Base-by-base conservation (phyloP, 768 basidiomycete genomes). In the Leccinellum rugosiceps region DNA sequence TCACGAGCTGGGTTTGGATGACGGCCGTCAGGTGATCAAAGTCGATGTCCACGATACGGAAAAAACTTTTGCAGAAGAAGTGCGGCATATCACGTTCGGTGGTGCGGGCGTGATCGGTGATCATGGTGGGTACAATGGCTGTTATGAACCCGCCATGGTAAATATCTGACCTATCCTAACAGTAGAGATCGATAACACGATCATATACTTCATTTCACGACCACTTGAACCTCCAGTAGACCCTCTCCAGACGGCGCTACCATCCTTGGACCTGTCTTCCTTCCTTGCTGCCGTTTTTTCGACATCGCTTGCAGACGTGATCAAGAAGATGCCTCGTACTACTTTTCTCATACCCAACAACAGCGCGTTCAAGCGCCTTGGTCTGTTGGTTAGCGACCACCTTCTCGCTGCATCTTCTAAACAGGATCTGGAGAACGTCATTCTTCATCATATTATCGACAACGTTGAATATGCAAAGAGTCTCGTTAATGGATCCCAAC, bases 221-320 rank as follows among this genome's bases (percentile, higher is more conserved):
- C 87, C 94, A 1, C 78, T 98, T 48, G 77, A 84, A 3, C 94
- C 93, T 15, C 97, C 97, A 0, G 77, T 80, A 2, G 90, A 94
- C 68, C 82, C 87, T 14, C 76, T 98, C 43, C 83, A 88, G 68
- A 87, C 90, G 6, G 87, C 92, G 14, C 77, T 95, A 15, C 89
- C 93, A 3, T 76, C 82, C 54, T 80, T 97, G n/a, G 86, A 93
- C 41, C 80, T 94, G 17, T 98, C 96, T 3, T 84, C 87, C 19
- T 99, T 95, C 75, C 82, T 98, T 49, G 94, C 94, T 0, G 87
- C 93, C 7, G 77, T 94, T 26, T 94, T 93, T 70, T 92, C 96
- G 2, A 88, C 93, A 11, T 83, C 83, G 11, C 81, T 98, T 49
- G 90, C 92, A 9, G 85, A 90, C 31, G 78, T 74, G 21, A 74